A percentile compares a stretch with the other conserved stretches of the same genome.
phyloP scores from a whole-genome alignment of 768 basidiomycete species.

The Rhizopogon sp. region DNA sequence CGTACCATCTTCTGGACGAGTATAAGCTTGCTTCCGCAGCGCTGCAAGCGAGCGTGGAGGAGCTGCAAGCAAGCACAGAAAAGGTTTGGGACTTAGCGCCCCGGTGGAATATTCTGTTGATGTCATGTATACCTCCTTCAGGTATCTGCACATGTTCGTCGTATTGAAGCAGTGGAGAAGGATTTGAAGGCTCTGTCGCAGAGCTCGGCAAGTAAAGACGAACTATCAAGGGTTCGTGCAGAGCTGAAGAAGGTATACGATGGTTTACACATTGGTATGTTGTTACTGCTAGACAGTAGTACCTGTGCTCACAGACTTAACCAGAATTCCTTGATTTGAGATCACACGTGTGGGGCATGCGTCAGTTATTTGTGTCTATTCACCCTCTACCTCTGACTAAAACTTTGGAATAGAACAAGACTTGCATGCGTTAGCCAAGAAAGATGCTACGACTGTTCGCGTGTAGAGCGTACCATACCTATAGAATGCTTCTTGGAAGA shows the following conservation, averaged over 20 bases:
- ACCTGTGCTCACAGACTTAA: background rate
- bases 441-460: conserved; percentile 56
- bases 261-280: conserved; percentile 72
- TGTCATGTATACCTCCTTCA: conserved; percentile 19
- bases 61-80: conserved; percentile 77
- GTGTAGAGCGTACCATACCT: conserved; percentile 28
- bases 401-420: conserved; percentile 60
- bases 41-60: conserved; percentile 82
- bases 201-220: conserved; percentile 70
- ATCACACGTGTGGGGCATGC: conserved; percentile 83
- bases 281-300: background rate
- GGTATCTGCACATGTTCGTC: conserved; percentile 78
- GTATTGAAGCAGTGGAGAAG: conserved; percentile 87
- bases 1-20: conserved; percentile 86
- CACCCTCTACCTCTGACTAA: background rate
- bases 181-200: conserved; percentile 74
- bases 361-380: conserved; percentile 41
- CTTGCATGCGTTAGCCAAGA: conserved; percentile 67
- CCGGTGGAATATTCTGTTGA: background rate
- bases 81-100: conserved; percentile 31
- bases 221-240: conserved; percentile 65
- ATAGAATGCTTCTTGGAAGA: background rate
- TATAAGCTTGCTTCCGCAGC: conserved; percentile 86
- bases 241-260: conserved; percentile 89
- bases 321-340: conserved; percentile 78